Evolutionary conservation across 441 rosid genomes (phyloP), one percentile per base, ranked within the genome.

Genomic region (Omphalea diandra): DNA sequence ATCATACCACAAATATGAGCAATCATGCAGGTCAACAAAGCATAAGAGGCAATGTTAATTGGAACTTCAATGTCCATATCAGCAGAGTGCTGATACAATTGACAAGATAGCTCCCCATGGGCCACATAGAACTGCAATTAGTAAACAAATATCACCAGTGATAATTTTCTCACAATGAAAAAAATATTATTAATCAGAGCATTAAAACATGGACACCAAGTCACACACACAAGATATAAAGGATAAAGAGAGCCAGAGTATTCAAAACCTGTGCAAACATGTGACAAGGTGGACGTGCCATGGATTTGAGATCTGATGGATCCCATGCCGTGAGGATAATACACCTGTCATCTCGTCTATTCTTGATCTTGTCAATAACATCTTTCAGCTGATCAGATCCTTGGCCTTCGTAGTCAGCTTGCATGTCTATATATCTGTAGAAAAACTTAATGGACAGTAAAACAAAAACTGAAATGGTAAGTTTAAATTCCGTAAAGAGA

Each of bases 241-340:
- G n/a, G n/a, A n/a, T n/a, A n/a, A 31, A 38, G 31, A 17, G 47
- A 60, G 38, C 22, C 33, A 5, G 63, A 60, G 7, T 47, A n/a
- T 27, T 24, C 17, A 40, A 65, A 65, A 85, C 91, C 86, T 89
- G 87, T 40, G 89, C 85, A 84, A 89, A 87, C 92, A 86, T 86
- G 76, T 87, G 95, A 77, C 92, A 87, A 44, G 89, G 92, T 59
- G 90, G 90, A 68, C 86, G 85, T 27, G 92, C 90, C 95, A 89
- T 86, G 72, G 78, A 61, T 75, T 87, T 84, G 29, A 86, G 81
- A 80, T 89, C 95, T 73, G 87, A 75, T 74, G 95, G 95, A 68
- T 89, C 86, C 90, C 92, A 87, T 70, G 89, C 90, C n/a, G 90
- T 82, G 59, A 86, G n/a, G 53, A 89, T 79, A 32, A 87, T 87